Evolutionary conservation across 345 rosid species (phyloP).

Genomic region (Lenwebbia sp.): DNA sequence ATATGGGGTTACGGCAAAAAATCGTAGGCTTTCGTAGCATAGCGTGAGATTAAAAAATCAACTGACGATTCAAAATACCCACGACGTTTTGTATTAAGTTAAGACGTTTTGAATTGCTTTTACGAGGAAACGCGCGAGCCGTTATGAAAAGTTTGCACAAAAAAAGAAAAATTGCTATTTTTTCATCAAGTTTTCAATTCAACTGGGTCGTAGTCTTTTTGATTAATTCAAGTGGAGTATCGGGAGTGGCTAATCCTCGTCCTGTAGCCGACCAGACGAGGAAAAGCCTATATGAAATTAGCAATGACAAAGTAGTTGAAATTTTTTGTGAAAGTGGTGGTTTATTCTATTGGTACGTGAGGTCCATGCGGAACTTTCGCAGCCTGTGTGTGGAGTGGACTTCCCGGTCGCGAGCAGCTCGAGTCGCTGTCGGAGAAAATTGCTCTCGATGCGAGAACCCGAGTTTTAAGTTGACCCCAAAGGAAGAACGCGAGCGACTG

Average conservation of each 20-base stretch:
- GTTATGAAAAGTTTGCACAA: not conserved
- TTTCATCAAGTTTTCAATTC: not conserved
- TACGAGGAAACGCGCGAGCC: not conserved
- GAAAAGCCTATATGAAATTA: not conserved
- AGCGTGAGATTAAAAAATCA: not conserved
- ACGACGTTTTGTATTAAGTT: not conserved
- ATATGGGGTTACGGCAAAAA: accelerated
- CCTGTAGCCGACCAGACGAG: not conserved
- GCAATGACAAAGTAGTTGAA: not conserved
- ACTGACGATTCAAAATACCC: too few species aligned
- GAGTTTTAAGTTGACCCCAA: not conserved
- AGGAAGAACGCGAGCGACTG: not conserved
- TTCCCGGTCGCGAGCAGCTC: not conserved
- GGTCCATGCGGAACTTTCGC: not conserved
- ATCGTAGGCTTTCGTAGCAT: accelerated
- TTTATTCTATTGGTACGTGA: not conserved
- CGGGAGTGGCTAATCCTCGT: not conserved
- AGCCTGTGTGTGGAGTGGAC: not conserved
- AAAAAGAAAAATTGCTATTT: not conserved
- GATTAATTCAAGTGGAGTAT: not conserved
- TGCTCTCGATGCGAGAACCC: not conserved
- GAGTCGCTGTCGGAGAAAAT: not conserved
- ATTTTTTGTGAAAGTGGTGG: too few species aligned
- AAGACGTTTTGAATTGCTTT: not conserved
- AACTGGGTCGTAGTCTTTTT: too few species aligned